phyloP scores from a whole-genome alignment of 441 rosid genomes.

The Pelargonium citronellum region DNA sequence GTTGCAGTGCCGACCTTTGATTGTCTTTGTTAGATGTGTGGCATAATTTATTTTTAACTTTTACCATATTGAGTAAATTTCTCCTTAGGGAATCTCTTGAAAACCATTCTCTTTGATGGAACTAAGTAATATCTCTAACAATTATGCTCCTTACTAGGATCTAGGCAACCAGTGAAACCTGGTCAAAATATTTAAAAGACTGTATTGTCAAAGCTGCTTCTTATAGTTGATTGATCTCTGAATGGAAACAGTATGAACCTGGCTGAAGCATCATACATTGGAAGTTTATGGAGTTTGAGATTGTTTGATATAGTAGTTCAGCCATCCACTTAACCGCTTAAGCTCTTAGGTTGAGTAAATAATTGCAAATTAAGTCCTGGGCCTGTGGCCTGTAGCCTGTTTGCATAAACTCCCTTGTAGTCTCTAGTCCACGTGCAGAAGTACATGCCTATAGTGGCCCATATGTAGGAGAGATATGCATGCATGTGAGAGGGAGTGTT shows the following conservation, averaged over 20 bases:
- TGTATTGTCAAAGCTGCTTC: not conserved
- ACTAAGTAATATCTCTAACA: not conserved
- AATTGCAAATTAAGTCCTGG: too few relatives aligned
- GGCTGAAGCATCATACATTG: too few relatives aligned
- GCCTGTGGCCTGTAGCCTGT: too few relatives aligned
- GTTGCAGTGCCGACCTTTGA: not conserved
- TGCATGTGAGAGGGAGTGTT: too few relatives aligned
- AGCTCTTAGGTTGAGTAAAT: too few relatives aligned
- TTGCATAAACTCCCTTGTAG: too few relatives aligned
- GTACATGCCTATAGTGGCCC: too few relatives aligned
- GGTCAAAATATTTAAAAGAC: not conserved
- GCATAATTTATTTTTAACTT: not conserved
- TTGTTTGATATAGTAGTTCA: too few relatives aligned
- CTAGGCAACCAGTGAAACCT: not conserved
- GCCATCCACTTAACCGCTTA: too few relatives aligned
- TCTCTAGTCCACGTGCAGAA: too few relatives aligned
- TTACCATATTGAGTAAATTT: not conserved
- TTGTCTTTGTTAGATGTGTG: not conserved
- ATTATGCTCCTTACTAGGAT: not conserved
- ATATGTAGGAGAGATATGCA: too few relatives aligned
- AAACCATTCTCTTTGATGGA: not conserved
- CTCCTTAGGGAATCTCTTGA: not conserved
- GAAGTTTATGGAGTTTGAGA: too few relatives aligned
- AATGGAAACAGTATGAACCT: not conserved
- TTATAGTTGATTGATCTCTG: not conserved